These are phyloP conservation scores for Malus hybrid DNA, from an alignment of 331 rosid genomes.

Conservation along the genomic window DNA sequence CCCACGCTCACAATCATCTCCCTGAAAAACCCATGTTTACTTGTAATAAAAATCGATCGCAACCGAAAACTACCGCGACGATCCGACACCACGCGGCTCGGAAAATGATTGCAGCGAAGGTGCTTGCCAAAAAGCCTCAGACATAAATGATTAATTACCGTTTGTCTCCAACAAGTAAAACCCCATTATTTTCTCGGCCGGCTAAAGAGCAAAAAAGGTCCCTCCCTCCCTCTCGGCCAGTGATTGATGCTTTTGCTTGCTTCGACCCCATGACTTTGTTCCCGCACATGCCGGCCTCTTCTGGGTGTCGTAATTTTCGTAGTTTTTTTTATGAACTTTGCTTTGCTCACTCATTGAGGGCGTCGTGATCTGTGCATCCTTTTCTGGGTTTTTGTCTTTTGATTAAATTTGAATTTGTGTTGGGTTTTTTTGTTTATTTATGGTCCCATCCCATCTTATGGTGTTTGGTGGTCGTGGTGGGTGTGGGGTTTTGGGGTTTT, in stretches of 20 bases:
- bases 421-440: neutral
- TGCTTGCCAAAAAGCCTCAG: slow-evolving; percentile 23
- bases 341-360: slow-evolving; percentile 3
- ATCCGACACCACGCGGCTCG: slow-evolving; percentile 3
- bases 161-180: slow-evolving; percentile 9
- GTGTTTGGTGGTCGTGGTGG: slow-evolving; percentile 9
- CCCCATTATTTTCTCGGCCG: slow-evolving; percentile 23
- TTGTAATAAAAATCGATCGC: neutral
- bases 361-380: slow-evolving; percentile 45
- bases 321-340: neutral
- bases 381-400: slow-evolving; percentile 18
- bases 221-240: neutral
- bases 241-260: neutral
- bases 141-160: slow-evolving; percentile 16
- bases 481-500: slow-evolving; percentile 10
- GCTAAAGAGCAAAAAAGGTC: slow-evolving; percentile 10
- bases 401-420: slow-evolving; percentile 2
- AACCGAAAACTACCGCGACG: neutral
- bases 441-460: neutral
- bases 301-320: neutral
- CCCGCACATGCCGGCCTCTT: neutral
- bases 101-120: slow-evolving; percentile 20
- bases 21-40: neutral
- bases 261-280: neutral
- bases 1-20: neutral